Conservation (phyloP, 2,329 filamentous ascomycete species). For the Fusarium sp. region DNA sequence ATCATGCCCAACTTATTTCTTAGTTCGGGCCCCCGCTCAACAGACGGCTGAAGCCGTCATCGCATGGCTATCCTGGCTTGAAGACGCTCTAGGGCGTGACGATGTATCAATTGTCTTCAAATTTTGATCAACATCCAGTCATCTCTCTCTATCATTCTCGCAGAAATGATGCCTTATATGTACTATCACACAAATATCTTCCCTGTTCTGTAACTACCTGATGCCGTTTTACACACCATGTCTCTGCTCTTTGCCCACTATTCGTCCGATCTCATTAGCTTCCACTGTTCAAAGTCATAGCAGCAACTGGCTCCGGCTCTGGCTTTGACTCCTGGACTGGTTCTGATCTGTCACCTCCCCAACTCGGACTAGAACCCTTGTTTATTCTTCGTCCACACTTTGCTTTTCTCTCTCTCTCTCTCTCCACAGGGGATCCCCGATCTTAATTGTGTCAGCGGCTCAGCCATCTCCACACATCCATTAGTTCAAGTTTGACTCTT, state of each 20-base stretch:
- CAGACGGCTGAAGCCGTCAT: background rate
- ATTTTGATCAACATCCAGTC: background rate
- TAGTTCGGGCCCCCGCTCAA: constrained; percentile 15
- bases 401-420: constrained; percentile 22
- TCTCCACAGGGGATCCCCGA: constrained; percentile 39
- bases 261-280: constrained; percentile 37
- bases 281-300: constrained; percentile 15
- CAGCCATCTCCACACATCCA: constrained; percentile 38
- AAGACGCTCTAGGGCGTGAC: constrained; percentile 3
- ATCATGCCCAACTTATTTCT: constrained; percentile 34
- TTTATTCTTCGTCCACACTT: constrained; percentile 41
- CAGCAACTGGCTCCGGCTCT: constrained; percentile 11
- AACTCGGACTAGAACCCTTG: constrained; percentile 30
- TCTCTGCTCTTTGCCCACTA: constrained; percentile 41
- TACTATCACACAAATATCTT: constrained; percentile 29
- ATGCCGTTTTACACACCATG: constrained; percentile 50
- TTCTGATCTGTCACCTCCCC: constrained; percentile 34
- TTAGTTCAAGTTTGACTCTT: constrained; percentile 12
- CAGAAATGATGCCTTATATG: constrained; percentile 24
- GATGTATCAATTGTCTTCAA: background rate
- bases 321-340: constrained; percentile 5
- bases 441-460: constrained; percentile 31
- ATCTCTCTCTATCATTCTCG: constrained; percentile 5
- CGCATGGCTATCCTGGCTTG: constrained; percentile 6
- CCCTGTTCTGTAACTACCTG: constrained; percentile 32